Percentiles rank a stretch among this genome's conserved stretches.
Evolutionary conservation across 129 eudicot genomes (phyloP).

Genomic region (Arctium lappa): DNA sequence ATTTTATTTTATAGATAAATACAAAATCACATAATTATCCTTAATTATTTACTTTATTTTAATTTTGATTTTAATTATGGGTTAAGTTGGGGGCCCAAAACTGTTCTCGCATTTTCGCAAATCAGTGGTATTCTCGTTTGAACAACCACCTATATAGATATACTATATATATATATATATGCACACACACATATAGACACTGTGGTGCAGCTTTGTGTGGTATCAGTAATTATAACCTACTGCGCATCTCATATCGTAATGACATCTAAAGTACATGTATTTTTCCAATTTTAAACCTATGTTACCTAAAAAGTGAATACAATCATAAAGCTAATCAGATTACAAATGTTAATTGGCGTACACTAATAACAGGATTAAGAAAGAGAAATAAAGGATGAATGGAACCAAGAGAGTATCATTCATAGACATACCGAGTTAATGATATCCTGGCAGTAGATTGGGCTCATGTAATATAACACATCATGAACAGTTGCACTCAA

Average conservation of each 20-base stretch:
- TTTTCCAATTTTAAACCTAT: background rate
- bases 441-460: constrained; percentile 94
- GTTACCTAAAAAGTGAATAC: background rate
- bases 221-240: background rate
- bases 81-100: too few relatives aligned
- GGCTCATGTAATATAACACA: constrained; percentile 97
- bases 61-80: too few relatives aligned
- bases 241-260: background rate
- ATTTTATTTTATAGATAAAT: too few relatives aligned
- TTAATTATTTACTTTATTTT: too few relatives aligned
- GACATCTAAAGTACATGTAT: background rate
- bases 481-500: constrained; percentile 99
- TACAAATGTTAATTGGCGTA: background rate
- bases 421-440: constrained; percentile 68
- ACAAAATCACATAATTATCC: too few relatives aligned
- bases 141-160: too few relatives aligned
- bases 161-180: too few relatives aligned
- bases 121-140: too few relatives aligned
- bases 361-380: background rate
- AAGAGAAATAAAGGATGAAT: background rate
- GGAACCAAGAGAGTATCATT: background rate
- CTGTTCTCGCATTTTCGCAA: too few relatives aligned
- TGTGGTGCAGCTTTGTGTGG: background rate
- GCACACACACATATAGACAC: background rate
- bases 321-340: background rate